Evolutionary conservation across 2,329 filamentous ascomycete species (phyloP).

Genomic region (Cercospora sp.): DNA sequence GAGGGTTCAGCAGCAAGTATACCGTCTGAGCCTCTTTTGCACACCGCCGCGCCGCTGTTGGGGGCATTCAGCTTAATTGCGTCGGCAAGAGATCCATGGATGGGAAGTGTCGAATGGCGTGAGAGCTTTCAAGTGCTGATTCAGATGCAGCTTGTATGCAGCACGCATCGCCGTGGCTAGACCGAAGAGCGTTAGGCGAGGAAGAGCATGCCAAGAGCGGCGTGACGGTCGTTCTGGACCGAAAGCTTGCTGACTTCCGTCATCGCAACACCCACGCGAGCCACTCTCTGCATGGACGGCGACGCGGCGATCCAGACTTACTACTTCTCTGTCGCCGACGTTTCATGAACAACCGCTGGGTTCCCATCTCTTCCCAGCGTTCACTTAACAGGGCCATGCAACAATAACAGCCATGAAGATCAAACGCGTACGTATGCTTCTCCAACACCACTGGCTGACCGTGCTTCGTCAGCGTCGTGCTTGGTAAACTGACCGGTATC

Average conservation of each 20-base stretch:
- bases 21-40: neutral
- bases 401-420: conserved; percentile 34
- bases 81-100: neutral
- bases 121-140: conserved; percentile 8
- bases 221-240: neutral
- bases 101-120: conserved; percentile 12
- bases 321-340: neutral
- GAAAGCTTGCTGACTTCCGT: conserved; percentile 3
- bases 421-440: conserved; percentile 29
- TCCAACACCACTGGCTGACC: neutral
- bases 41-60: neutral
- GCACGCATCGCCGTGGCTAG: conserved; percentile 2
- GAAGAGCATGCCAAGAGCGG: neutral
- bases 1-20: neutral
- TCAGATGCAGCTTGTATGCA: conserved; percentile 1
- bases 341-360: neutral
- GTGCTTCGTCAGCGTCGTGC: neutral
- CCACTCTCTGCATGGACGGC: conserved; percentile 1
- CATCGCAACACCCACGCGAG: neutral
- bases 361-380: neutral
- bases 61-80: neutral
- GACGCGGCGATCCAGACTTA: neutral
- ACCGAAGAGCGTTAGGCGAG: neutral
- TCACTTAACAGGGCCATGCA: neutral
- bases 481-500: conserved; percentile 6